Evolutionary conservation across 768 basidiomycete species (phyloP), one percentile per base, ranked within the genome.

Genomic region (Mycena indigotica): DNA sequence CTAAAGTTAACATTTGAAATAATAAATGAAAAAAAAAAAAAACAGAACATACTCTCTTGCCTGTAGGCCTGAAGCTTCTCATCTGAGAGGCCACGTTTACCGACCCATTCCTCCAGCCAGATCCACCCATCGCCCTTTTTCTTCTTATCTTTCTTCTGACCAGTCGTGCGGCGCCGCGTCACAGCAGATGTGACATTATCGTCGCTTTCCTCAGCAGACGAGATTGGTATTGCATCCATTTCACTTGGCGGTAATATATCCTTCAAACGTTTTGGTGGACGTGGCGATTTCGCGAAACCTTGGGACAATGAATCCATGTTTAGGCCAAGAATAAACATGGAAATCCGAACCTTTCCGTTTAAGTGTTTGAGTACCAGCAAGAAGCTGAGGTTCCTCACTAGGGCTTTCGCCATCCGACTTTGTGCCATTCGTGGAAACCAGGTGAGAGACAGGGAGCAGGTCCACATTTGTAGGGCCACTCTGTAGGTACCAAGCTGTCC

Each of bases 51-150:
- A 46, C 58, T 59, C 52, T 59, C 53, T 23, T 1, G 23, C 53
- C 52, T 60, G 41, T 60, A 60, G 15, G 39, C 50, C 1, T 40
- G 49, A 38, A 55, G 26, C 21, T 48, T 53, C 4, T 23, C 39
- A 24, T 40, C 29, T n/a, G 46, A 25, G 25, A 46, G 19, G 10
- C 16, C n/a, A 17, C 24, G 48, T 29, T 53, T 49, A 1, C 48
- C 8, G 17, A 50, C 50, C 15, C 44, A 5, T 1, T 6, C 5
- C 5, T 55, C 53, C 0, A 55, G 38, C 58, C 58, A 60, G 21
- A 60, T 55, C 58, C 58, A 60, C 0, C 58, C 58, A 13, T 60
- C 58, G 4, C 2, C 3, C 50, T 44, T 60, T 26, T 55, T 60
- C 49, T 15, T 26, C 28, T 58, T 53, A 6, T 28, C 16, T 29